A percentile compares a stretch with the other conserved stretches of the same genome.
Evolutionary conservation across 495 filamentous ascomycete genomes (phyloP).

Genomic region (Chaetomium cochliodes): DNA sequence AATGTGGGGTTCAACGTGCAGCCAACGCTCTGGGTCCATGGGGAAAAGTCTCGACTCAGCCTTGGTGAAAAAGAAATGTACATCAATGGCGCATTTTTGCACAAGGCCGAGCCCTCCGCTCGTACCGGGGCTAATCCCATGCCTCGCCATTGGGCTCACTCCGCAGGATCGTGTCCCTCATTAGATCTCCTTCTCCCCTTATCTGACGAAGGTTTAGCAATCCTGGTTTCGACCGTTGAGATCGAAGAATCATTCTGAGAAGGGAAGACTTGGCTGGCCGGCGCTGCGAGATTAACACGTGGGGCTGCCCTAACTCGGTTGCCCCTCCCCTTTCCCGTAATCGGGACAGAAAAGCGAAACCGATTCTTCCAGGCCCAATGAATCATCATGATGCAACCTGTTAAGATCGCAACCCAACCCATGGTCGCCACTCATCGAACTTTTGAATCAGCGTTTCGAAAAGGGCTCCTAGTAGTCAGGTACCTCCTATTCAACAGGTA

Average conservation of each 20-base stretch:
- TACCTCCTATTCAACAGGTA: neutral
- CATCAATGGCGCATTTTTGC: too few relatives aligned
- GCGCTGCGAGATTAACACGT: neutral
- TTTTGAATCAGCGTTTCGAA: too few relatives aligned
- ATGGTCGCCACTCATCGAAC: too few relatives aligned
- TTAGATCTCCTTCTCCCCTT: neutral
- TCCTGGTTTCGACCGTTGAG: neutral
- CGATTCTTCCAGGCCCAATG: neutral
- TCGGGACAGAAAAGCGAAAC: constrained; percentile 4
- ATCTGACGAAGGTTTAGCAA: too few relatives aligned
- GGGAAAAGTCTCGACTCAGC: neutral
- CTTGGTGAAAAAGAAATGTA: neutral
- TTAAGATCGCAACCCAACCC: neutral
- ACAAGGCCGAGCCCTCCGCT: too few relatives aligned
- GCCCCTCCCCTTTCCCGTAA: neutral
- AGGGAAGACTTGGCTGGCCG: neutral
- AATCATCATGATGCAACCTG: neutral
- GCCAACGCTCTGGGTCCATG: neutral
- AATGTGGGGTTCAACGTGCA: neutral
- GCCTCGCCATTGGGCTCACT: neutral
- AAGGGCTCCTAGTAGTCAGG: neutral
- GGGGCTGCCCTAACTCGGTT: neutral
- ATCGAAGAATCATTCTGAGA: neutral
- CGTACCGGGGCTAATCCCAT: too few relatives aligned
- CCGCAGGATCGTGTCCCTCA: neutral